Base-by-base conservation (phyloP, 2,329 filamentous ascomycete species). In the Talaromyces atroroseus region DNA sequence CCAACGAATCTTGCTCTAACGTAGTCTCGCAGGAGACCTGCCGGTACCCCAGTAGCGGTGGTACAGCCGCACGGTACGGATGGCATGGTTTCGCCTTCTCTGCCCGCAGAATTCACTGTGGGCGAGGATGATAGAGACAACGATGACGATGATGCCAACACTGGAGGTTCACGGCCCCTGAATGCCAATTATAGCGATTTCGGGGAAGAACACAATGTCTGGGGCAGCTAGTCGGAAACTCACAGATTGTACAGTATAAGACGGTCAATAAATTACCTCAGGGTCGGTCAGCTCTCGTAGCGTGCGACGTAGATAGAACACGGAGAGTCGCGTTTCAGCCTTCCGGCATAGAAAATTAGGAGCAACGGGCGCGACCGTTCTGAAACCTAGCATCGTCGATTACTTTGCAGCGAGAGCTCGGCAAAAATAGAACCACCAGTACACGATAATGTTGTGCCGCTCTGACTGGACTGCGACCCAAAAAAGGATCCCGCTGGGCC, bases 161-260 rank as follows among this genome's bases (percentile, higher is more conserved):
- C 61, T 34, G 55, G 58, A 26, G 54, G 49, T n/a, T 57, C 59
- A 21, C 58, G 58, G 51, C 56, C 59, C 16, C 57, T 59, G 29
- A 56, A 58, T 48, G 67, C 65, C 59, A 57, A 50, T 32, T 69
- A 71, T 54, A 65, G 68, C 21, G 66, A 62, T 7, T 58, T 74
- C 42, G 68, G 71, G 20, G 72, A 74, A 49, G 72, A 73, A 56
- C 60, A 56, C 29, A 57, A 63, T 56, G 59, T 61, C 38, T 66
- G 64, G 64, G 59, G 58, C 49, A 59, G 57, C 55, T 64, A 55
- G 58, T 34, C 40, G 16, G 21, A 42, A 49, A 32, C 29, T 45
- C 21, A 26, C 34, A 44, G 24, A 12, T 16, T 53, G 51, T 47
- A 47, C 20, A 52, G 40, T 52, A 47, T 38, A 40, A 38, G 32